Evolutionary conservation across 1,139 yeast genomes (phyloP), one percentile per base, ranked within the genome.

Genomic region (Kurtzmaniella quercitrusa): DNA sequence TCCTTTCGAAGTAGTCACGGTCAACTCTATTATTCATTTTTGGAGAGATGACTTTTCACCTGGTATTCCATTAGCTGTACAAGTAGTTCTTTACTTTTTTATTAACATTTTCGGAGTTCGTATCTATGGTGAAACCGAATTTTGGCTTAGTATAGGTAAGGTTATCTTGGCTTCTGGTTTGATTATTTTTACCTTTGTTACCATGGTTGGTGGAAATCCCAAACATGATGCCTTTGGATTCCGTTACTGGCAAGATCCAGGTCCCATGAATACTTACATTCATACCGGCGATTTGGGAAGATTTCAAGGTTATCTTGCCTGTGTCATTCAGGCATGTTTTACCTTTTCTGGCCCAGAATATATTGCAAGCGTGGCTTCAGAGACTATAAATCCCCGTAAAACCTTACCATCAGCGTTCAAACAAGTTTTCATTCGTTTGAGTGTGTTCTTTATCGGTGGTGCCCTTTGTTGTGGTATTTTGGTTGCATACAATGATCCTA

Each of bases 1-100:
- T 40, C 94, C 95, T 1, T 85, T 81, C 53, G 95, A 86, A 60
- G 78, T 86, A 41, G 84, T 86, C 2, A 84, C 88, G n/a, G 88
- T 84, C 35, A 85, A 85, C 53, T 77, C 87, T 22, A 78, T 86
- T 52, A 68, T 86, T 38, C 88, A 84, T 55, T 86, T 74, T 56
- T 86, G 95, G 93, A 65, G 82, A 41, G 77, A 75, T 50, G 87
- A 78, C 52, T 84, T 74, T 65, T 81, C 74, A 38, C 78, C 78
- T 32, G 88, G 74, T 38, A 82, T 74, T 52, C 79, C 77, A 35
- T 63, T 84, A 43, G 67, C 74, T 1, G 64, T 83, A 4, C 88
- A 83, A 57, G 67, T 81, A 18, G 75, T 67, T 3, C 56, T 81
- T 17, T 84, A 84, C 52, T 71, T 80, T 38, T 40, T 76, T 28